These are phyloP conservation scores for Trypanosoma caninum DNA, from an alignment of 208 protist genomes.

Conservation along the genomic window DNA sequence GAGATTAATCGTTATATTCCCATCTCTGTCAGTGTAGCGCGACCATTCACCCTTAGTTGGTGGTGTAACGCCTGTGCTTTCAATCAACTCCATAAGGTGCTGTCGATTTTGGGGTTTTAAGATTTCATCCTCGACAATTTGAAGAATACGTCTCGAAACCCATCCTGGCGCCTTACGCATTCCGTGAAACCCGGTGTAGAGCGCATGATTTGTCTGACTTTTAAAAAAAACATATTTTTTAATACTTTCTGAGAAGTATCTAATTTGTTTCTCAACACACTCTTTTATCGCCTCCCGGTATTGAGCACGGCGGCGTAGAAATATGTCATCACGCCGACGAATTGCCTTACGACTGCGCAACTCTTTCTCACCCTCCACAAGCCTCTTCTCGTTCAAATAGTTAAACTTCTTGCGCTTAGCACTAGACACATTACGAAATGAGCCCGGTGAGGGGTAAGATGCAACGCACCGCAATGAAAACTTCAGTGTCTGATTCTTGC, in stretches of 20 bases:
- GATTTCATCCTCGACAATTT: conserved; percentile 32
- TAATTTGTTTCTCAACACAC: conserved; percentile 57
- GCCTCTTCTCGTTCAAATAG: conserved; percentile 62
- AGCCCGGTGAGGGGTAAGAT: conserved; percentile 42
- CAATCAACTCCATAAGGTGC: conserved; percentile 43
- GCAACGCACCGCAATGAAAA: conserved; percentile 24
- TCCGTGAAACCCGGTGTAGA: conserved; percentile 14
- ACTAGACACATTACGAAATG: neutral
- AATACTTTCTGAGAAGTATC: conserved; percentile 55
- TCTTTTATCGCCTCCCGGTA: conserved; percentile 43
- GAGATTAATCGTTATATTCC: conserved; percentile 60
- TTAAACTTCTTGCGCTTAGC: conserved; percentile 65
- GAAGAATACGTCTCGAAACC: conserved; percentile 13
- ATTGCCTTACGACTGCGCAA: conserved; percentile 13
- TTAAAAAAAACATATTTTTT: conserved; percentile 69
- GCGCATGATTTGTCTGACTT: neutral
- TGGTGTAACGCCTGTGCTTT: conserved; percentile 25
- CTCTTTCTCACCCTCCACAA: conserved; percentile 29
- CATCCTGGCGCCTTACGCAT: conserved; percentile 21
- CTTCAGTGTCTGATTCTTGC: neutral
- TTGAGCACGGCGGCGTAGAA: conserved; percentile 21
- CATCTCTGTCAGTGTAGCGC: conserved; percentile 48
- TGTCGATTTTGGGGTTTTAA: conserved; percentile 37
- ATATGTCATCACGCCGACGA: conserved; percentile 51
- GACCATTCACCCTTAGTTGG: conserved; percentile 46